A percentile compares a stretch with the other conserved stretches of the same genome.
Conservation (phyloP, 331 rosid species). For the Phaseolus coccineus region DNA sequence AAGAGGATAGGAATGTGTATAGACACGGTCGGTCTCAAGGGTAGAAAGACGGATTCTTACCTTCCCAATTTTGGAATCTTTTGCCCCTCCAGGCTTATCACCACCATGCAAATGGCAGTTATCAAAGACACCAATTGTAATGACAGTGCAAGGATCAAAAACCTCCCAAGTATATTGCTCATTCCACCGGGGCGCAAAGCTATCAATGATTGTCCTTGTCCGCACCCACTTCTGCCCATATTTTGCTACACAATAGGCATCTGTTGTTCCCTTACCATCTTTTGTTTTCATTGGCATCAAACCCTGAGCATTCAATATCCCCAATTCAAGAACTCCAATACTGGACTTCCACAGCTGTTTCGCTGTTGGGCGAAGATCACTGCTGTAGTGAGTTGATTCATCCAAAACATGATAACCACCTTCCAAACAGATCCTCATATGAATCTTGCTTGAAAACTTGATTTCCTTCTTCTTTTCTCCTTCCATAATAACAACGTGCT, state of each 20-base stretch:
- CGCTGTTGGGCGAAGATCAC: slow-evolving; percentile 97
- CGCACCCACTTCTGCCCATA: slow-evolving; percentile 97
- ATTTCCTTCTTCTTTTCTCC: slow-evolving; percentile 96
- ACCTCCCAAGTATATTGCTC: slow-evolving; percentile 99
- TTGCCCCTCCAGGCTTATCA: slow-evolving; percentile 72
- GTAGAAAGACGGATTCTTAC: slow-evolving; percentile 94
- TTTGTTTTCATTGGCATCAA: slow-evolving; percentile 89
- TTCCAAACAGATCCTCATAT: slow-evolving; percentile 90
- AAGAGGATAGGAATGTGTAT: slow-evolving; percentile 88
- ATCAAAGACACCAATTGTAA: slow-evolving; percentile 90
- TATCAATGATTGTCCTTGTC: slow-evolving; percentile 93
- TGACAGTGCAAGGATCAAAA: slow-evolving; percentile 89
- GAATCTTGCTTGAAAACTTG: slow-evolving; percentile 93
- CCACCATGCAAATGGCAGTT: slow-evolving; percentile 95
- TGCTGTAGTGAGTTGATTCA: slow-evolving; percentile 96
- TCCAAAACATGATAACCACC: slow-evolving; percentile 97
- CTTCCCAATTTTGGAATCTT: slow-evolving; percentile 87
- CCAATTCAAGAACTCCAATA: slow-evolving; percentile 92
- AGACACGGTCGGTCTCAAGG: slow-evolving; percentile 90
- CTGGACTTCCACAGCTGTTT: slow-evolving; percentile 86
- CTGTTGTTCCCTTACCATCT: slow-evolving; percentile 83
- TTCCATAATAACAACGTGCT: slow-evolving; percentile 66
- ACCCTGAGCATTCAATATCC: slow-evolving; percentile 87
- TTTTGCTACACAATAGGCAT: slow-evolving; percentile 93
- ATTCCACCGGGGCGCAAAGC: slow-evolving; percentile 87